Percentiles rank a stretch among this genome's conserved stretches.
phyloP scores from a whole-genome alignment of 2,329 filamentous ascomycete genomes.

The Hypomyces rosellus region DNA sequence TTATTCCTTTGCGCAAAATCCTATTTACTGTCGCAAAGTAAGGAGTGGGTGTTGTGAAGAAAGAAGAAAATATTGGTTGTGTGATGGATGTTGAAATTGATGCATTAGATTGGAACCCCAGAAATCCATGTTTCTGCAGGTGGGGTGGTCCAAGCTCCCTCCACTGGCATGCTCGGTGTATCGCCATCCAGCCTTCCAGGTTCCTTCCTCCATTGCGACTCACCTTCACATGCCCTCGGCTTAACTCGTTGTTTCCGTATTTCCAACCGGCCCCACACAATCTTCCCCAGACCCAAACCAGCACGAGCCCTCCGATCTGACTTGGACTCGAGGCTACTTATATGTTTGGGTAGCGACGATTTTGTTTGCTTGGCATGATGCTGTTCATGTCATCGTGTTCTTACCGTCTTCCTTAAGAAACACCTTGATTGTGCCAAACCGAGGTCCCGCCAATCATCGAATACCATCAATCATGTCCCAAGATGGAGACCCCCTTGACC shows the following conservation, averaged over 20 bases:
- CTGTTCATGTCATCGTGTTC: not conserved
- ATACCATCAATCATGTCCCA: slow-evolving; percentile 22
- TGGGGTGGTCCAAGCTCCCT: slow-evolving; percentile 18
- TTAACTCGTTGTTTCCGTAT: not conserved
- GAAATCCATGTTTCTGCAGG: slow-evolving; percentile 3
- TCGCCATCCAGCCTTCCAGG: too few relatives aligned
- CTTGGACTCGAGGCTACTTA: not conserved
- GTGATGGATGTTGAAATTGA: too few relatives aligned
- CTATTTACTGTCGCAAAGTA: too few relatives aligned
- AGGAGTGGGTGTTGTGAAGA: too few relatives aligned
- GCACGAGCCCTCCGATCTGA: slow-evolving; percentile 5
- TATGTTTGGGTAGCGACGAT: not conserved
- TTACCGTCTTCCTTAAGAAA: not conserved
- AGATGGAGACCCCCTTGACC: slow-evolving; percentile 23
- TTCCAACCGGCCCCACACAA: slow-evolving; percentile 6
- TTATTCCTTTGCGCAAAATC: too few relatives aligned
- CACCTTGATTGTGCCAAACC: not conserved
- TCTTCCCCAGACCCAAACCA: slow-evolving; percentile 7
- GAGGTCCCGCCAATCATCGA: not conserved
- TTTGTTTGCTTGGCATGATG: slow-evolving; percentile 3
- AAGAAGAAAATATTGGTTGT: too few relatives aligned
- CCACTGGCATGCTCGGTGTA: too few relatives aligned
- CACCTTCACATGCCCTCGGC: slow-evolving; percentile 9
- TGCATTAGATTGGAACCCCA: not conserved
- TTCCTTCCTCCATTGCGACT: slow-evolving; percentile 4